Percentiles rank a stretch among this genome's conserved stretches.
Evolutionary conservation across 805 yeast species (phyloP).

Genomic region (Barnettozyma salicaria): DNA sequence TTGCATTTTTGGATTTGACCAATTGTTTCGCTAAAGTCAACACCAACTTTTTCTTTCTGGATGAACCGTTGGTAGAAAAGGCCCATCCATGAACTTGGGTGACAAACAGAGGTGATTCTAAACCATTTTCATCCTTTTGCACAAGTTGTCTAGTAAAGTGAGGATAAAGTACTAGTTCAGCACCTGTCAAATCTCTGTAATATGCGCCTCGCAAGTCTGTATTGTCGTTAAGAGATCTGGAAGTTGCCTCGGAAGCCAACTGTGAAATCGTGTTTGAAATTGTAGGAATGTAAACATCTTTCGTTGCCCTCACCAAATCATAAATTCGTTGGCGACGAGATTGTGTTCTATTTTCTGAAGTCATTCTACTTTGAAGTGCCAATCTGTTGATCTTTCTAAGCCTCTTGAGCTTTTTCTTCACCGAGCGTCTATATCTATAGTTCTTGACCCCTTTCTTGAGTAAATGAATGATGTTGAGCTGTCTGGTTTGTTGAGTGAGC

Average conservation of each 20-base stretch:
- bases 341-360: neutral
- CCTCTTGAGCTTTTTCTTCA: neutral
- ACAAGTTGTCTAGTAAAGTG: conserved; percentile 38
- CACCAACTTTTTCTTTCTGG: conserved; percentile 64
- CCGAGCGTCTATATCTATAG: too few relatives aligned
- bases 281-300: conserved; percentile 52
- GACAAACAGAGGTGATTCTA: conserved; percentile 33
- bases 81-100: conserved; percentile 70
- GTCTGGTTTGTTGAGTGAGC: too few relatives aligned
- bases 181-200: conserved; percentile 37
- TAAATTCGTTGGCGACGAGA: conserved; percentile 40
- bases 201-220: conserved; percentile 7
- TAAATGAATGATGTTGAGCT: too few relatives aligned
- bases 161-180: conserved; percentile 55
- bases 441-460: too few relatives aligned
- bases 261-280: conserved; percentile 43
- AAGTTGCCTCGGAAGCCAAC: conserved; percentile 40
- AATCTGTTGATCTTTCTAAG: neutral
- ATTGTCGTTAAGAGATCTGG: conserved; percentile 18
- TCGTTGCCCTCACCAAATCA: conserved; percentile 48
- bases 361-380: too few relatives aligned
- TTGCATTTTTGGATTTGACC: conserved; percentile 34
- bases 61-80: conserved; percentile 60
- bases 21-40: conserved; percentile 65
- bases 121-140: neutral